Percentiles rank a stretch among this genome's conserved stretches.
These are phyloP conservation scores for Arxiozyma bovina DNA, from an alignment of 1,139 yeast genomes.

Conservation along the genomic window DNA sequence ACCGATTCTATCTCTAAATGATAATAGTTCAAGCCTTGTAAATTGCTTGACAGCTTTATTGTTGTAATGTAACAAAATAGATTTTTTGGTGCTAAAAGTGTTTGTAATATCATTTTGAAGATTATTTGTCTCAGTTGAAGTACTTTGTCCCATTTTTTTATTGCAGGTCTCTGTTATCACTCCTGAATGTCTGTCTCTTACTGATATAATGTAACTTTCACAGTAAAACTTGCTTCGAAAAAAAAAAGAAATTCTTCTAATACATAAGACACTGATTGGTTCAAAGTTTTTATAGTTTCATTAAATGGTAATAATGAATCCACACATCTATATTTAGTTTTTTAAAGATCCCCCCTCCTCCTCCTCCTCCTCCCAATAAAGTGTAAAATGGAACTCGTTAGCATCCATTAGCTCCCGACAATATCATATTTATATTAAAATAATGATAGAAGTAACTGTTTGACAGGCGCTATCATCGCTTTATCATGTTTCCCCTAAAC, in stretches of 20 bases:
- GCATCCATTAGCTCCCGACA: not conserved
- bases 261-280: too few species aligned
- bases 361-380: too few species aligned
- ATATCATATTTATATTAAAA: not conserved
- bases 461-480: not conserved
- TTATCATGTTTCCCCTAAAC: not conserved
- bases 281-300: too few species aligned
- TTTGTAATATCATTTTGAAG: not conserved
- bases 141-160: conserved; percentile 4
- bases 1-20: conserved; percentile 19
- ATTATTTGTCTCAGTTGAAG: not conserved
- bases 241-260: not conserved
- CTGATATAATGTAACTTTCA: not conserved
- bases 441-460: not conserved
- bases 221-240: not conserved
- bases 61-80: conserved; percentile 1
- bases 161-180: not conserved
- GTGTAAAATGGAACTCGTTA: not conserved
- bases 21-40: conserved; percentile 18
- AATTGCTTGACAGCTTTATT: conserved; percentile 15
- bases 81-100: not conserved
- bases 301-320: not conserved
- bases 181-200: too few species aligned
- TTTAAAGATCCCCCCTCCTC: too few species aligned
- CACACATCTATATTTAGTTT: too few species aligned